A percentile compares a stretch with the other conserved stretches of the same genome.
Conservation (phyloP, 257 asterid genomes). For the Capsicum pubescens region DNA sequence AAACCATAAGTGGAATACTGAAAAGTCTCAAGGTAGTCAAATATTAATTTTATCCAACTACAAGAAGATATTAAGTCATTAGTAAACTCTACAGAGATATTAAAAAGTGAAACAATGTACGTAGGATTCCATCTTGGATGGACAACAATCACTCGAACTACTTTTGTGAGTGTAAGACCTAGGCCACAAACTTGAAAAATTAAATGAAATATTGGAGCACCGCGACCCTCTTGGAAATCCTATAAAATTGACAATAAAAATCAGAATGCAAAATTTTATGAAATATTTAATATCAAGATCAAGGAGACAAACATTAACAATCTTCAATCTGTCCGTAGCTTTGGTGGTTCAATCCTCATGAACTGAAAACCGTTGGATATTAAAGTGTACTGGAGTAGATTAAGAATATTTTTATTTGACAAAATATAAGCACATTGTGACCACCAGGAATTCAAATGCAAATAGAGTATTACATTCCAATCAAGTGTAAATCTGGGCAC, state of each 20-base stretch:
- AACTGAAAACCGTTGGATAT: conserved; percentile 58
- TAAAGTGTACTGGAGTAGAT: conserved; percentile 81
- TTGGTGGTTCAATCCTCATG: conserved; percentile 94
- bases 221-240: conserved; percentile 92
- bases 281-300: conserved; percentile 19
- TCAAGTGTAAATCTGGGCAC: too few species aligned
- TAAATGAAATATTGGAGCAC: conserved; percentile 82
- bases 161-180: conserved; percentile 95
- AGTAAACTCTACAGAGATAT: background rate
- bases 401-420: conserved; percentile 94
- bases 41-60: background rate
- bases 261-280: conserved; percentile 24
- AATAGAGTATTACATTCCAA: too few species aligned
- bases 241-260: conserved; percentile 37
- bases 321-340: conserved; percentile 67
- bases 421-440: conserved; percentile 90
- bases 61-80: conserved; percentile 18
- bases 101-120: conserved; percentile 41
- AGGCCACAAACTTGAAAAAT: conserved; percentile 97
- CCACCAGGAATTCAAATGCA: conserved; percentile 85
- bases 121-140: conserved; percentile 99
- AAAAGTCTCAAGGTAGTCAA: background rate
- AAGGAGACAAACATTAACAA: conserved; percentile 70
- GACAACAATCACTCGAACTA: conserved; percentile 93
- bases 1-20: background rate